Conservation (phyloP, 257 asterid genomes). For the Asclepias syriaca region DNA sequence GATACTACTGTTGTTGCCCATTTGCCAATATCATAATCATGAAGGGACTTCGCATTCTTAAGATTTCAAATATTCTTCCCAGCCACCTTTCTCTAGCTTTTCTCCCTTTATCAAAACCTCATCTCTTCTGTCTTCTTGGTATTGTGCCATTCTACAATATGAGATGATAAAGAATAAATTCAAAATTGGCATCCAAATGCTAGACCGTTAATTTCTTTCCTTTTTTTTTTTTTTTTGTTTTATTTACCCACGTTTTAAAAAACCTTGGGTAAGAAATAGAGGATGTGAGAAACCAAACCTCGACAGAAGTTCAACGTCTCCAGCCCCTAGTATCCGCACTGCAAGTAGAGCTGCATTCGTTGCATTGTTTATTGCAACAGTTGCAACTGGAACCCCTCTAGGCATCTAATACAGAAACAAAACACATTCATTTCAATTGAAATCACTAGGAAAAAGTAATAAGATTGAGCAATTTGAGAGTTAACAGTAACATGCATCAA, state of each 20-base stretch:
- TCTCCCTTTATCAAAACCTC: conserved; percentile 74
- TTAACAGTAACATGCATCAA: background rate
- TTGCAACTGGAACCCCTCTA: conserved; percentile 95
- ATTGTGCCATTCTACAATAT: conserved; percentile 70
- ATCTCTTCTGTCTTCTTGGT: conserved; percentile 72
- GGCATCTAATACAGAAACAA: conserved; percentile 60
- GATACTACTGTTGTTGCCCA: too few species aligned
- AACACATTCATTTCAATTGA: background rate
- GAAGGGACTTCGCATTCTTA: conserved; percentile 9
- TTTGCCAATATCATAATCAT: too few species aligned
- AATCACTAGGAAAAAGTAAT: background rate
- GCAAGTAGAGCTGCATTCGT: conserved; percentile 96
- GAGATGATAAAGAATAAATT: conserved; percentile 3
- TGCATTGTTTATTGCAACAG: conserved; percentile 87
- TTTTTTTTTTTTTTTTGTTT: too few species aligned
- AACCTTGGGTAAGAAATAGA: background rate
- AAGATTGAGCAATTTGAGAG: background rate
- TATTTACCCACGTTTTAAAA: background rate
- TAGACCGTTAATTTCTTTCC: background rate
- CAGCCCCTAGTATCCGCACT: conserved; percentile 69
- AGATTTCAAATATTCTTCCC: conserved; percentile 71
- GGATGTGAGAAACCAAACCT: conserved; percentile 38
- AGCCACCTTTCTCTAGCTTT: conserved; percentile 64
- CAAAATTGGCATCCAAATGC: background rate
- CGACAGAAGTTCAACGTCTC: conserved; percentile 66